Percentiles rank a stretch among this genome's conserved stretches.
Evolutionary conservation across 2,329 filamentous ascomycete genomes (phyloP).

Genomic region (Ilyonectria robusta): DNA sequence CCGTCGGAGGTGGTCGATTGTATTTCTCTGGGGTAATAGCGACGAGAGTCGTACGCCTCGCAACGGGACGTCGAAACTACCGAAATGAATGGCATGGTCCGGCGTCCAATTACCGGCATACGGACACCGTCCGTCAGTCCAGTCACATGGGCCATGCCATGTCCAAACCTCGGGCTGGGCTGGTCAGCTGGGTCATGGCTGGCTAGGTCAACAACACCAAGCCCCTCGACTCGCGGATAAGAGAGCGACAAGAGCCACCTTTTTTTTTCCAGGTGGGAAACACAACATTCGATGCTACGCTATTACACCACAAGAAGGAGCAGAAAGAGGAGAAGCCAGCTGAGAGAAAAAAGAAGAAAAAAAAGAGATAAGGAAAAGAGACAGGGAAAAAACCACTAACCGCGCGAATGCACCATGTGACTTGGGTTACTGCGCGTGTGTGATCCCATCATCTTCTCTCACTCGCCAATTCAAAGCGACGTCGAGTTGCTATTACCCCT

Average conservation of each 20-base stretch:
- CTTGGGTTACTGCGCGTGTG: constrained; percentile 25
- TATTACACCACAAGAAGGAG: constrained; percentile 3
- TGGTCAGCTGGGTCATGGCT: constrained; percentile 3
- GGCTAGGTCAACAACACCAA: constrained; percentile 2
- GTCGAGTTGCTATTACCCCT: constrained; percentile 51
- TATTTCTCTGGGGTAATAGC: constrained; percentile 40
- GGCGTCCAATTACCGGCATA: constrained; percentile 26
- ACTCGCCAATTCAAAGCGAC: constrained; percentile 46
- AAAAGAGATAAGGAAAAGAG: background rate
- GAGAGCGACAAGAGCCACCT: background rate
- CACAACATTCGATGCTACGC: background rate
- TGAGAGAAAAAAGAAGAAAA: background rate
- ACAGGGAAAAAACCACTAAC: constrained; percentile 7
- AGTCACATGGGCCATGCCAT: background rate
- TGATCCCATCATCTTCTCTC: constrained; percentile 32
- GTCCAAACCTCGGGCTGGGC: background rate
- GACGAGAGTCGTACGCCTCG: background rate
- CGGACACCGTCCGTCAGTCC: background rate
- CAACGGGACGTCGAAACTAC: constrained; percentile 7
- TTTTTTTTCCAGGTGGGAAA: background rate
- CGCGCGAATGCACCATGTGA: constrained; percentile 26
- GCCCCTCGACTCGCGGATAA: constrained; percentile 3
- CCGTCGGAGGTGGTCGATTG: constrained; percentile 9
- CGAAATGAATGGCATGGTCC: constrained; percentile 5
- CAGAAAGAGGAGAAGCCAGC: background rate